Conservation (phyloP, 345 rosid genomes). For the Balakata baccata region DNA sequence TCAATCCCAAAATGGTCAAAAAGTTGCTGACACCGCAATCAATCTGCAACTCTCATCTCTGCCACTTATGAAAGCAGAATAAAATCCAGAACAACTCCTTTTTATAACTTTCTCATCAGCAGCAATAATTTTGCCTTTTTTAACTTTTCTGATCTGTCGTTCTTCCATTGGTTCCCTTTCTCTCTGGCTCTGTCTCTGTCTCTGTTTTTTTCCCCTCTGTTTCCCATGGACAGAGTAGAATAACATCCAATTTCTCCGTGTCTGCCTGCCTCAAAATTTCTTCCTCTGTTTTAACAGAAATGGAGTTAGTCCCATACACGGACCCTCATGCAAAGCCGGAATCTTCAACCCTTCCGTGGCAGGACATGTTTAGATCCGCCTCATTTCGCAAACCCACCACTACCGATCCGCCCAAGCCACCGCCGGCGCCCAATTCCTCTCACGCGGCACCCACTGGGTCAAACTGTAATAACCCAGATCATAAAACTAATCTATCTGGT, state of each 20-base stretch:
- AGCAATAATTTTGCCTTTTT: background rate
- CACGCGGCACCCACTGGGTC: conserved; percentile 8
- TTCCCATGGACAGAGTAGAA: background rate
- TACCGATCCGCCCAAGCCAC: conserved; percentile 27
- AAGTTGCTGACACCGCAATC: conserved; percentile 10
- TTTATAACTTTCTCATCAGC: background rate
- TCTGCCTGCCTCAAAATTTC: background rate
- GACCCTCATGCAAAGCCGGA: conserved; percentile 50
- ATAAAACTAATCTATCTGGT: conserved; percentile 36
- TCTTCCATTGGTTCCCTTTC: background rate
- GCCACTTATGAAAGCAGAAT: too few relatives aligned
- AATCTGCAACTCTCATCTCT: too few relatives aligned
- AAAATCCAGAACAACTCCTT: too few relatives aligned
- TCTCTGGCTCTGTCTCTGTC: background rate
- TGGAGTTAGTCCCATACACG: conserved; percentile 78
- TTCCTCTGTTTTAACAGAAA: conserved; percentile 11
- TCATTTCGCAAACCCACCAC: conserved; percentile 64
- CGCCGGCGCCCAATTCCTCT: conserved; percentile 14
- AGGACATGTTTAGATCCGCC: conserved; percentile 94
- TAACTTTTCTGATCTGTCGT: background rate
- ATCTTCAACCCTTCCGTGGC: conserved; percentile 62
- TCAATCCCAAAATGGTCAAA: background rate
- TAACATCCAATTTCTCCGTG: background rate
- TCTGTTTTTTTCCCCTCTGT: background rate
- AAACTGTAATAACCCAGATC: conserved; percentile 23